Evolutionary conservation across 768 basidiomycete species (phyloP), one percentile per base, ranked within the genome.

Genomic region (Podaxis carcinomalis): DNA sequence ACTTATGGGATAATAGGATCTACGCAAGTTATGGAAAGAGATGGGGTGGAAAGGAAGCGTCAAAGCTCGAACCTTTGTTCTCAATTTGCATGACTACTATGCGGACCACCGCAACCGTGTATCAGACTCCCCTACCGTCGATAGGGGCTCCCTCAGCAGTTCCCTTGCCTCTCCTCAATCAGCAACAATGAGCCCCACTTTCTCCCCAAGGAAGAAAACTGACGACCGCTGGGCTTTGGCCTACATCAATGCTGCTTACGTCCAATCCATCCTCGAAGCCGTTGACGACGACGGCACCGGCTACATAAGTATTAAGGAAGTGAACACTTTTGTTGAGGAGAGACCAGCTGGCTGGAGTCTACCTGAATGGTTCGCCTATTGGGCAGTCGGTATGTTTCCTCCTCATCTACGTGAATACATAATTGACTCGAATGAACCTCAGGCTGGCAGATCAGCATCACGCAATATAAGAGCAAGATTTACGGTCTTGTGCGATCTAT

Each of bases 41-140:
- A 82, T 82, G 80, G 74, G 73, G 13, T 83, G 82, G 82, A 77
- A 75, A 63, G 75, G 79, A 10, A 82, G 74, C 62, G 82, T 83
- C 35, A 81, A 83, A 64, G 78, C 81, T 1, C 70, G 75, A 2
- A 78, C 80, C 56, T 83, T 83, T 51, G 78, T 81, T 4, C 70
- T 80, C 6, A 74, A 74, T 27, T 65, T 78, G 9, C 74, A 73
- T 36, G 76, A 78, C 54, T 73, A 74, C 53, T 77, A 69, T 50
- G 67, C 69, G 4, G 73, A 75, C 14, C 63, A 63, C 11, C 62
- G 62, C 19, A 67, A 67, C 47, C 52, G 63, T 4, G 59, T 57
- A 14, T 35, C 62, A 1, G 57, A 39, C 16, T 49, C 67, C 14
- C 63, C 68, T 14, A 46, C 62, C 7, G 23, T 62, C 4, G 56